Evolutionary conservation across 805 yeast species (phyloP), one percentile per base, ranked within the genome.

Genomic region (Yarrowia sp.): DNA sequence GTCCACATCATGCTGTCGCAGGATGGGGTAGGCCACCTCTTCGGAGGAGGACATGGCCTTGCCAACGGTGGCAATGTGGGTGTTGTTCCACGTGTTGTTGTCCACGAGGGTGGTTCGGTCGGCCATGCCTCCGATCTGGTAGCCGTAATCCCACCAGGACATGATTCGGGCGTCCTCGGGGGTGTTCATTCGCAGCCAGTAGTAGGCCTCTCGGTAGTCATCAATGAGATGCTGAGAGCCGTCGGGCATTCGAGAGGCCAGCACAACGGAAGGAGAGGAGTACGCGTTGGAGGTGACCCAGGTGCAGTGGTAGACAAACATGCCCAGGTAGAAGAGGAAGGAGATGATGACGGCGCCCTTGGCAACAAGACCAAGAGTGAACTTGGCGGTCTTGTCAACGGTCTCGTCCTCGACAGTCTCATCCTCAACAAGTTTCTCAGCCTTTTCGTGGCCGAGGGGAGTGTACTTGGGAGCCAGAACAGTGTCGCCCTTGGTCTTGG

Each of bases 131-230:
- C 99, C 99, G 70, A 94, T 94, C 79, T 94, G 99, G 76, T 94
- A 94, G 62, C 99, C 99, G 72, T 96, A 96, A 79, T 96, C 99
- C 99, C 99, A 94, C 99, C 99, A 94, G 10, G 97, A 87, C 87
- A 96, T 90, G 65, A 94, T 88, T 74, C 89, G 92, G 33, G 97
- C 88, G 73, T 94, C 98, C 73, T 94, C 97, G 3, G 88, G 85
- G 0, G 99, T 94, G 77, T 94, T 94, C 97, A 93, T 92, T 71
- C 99, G 85, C 69, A 94, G 80, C 99, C 99, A 94, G 74, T 93
- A 94, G 78, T 94, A 94, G 10, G 98, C 99, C 79, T 94, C 99
- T 77, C 99, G 85, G 80, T 87, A 94, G 75, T 94, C 99, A 74
- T 94, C 99, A 71, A 94, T 94, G 67, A 93, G 77, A 64, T 81